Evolutionary conservation across 2,329 filamentous ascomycete species (phyloP).

Genomic region (Microascus cirrosus): DNA sequence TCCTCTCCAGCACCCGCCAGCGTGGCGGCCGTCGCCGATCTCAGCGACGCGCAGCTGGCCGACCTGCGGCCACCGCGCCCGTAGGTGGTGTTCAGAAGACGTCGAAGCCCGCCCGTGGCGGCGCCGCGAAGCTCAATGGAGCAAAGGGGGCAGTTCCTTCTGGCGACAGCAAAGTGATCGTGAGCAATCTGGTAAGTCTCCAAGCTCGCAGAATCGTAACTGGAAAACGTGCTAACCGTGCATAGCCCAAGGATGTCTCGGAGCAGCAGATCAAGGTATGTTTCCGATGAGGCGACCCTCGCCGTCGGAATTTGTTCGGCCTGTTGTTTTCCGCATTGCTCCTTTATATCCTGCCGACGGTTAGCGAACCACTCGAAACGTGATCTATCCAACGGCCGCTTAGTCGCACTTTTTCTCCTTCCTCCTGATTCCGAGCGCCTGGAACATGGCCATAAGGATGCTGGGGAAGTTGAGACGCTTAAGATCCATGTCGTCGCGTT

Average conservation of each 20-base stretch:
- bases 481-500: slow-evolving; percentile 6
- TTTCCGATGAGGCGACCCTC: slow-evolving; percentile 67
- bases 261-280: slow-evolving; percentile 99
- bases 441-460: not conserved
- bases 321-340: slow-evolving; percentile 28
- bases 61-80: slow-evolving; percentile 52
- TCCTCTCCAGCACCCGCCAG: slow-evolving; percentile 66
- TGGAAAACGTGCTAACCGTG: slow-evolving; percentile 30
- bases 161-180: slow-evolving; percentile 90
- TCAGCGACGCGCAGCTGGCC: slow-evolving; percentile 38
- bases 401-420: slow-evolving; percentile 7
- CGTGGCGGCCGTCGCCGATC: slow-evolving; percentile 42
- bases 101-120: slow-evolving; percentile 48
- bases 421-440: slow-evolving; percentile 6
- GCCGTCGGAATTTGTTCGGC: slow-evolving; percentile 64
- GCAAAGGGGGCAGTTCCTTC: slow-evolving; percentile 49
- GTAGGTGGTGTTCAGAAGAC: slow-evolving; percentile 81
- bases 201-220: not conserved
- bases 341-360: slow-evolving; percentile 19
- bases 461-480: slow-evolving; percentile 18
- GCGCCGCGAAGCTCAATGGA: slow-evolving; percentile 48
- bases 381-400: not conserved
- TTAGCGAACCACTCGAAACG: slow-evolving; percentile 1
- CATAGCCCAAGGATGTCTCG: slow-evolving; percentile 86
- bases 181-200: slow-evolving; percentile 85